A percentile compares a stretch with the other conserved stretches of the same genome.
These are phyloP conservation scores for Aspergillus saccharolyticus DNA, from an alignment of 495 filamentous ascomycete species.

Conservation along the genomic window DNA sequence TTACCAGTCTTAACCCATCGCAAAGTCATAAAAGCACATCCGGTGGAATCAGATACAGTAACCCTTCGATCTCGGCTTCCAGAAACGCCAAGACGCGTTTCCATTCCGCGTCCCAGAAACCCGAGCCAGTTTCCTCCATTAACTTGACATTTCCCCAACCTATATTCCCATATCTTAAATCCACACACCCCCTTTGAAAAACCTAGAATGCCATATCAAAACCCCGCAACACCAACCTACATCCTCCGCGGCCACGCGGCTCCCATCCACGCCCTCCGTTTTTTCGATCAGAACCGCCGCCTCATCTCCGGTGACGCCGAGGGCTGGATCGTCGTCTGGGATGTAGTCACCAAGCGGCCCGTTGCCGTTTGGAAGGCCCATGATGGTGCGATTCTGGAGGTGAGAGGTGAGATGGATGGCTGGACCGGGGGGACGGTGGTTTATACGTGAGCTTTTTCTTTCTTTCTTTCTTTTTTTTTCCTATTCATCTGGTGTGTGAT, in stretches of 20 bases:
- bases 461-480: background rate
- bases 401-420: no score
- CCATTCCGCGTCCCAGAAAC: no score
- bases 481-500: background rate
- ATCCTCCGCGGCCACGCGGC: constrained; percentile 82
- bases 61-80: no score
- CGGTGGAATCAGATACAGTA: no score
- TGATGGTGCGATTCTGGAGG: constrained; percentile 67
- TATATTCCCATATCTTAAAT: background rate
- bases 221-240: constrained; percentile 70
- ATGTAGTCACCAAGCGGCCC: constrained; percentile 73
- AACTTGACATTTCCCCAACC: no score
- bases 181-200: background rate
- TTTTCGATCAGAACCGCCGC: constrained; percentile 67
- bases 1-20: no score
- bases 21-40: no score
- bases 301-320: constrained; percentile 86
- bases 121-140: no score
- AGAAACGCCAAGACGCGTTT: no score
- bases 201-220: constrained; percentile 9
- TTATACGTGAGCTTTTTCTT: constrained; percentile 58
- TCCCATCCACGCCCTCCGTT: constrained; percentile 72
- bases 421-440: constrained; percentile 45
- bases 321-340: constrained; percentile 86
- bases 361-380: constrained; percentile 87